Base-by-base conservation (phyloP, 1,284 basidiomycete species). In the Leccinum griseonigrum region DNA sequence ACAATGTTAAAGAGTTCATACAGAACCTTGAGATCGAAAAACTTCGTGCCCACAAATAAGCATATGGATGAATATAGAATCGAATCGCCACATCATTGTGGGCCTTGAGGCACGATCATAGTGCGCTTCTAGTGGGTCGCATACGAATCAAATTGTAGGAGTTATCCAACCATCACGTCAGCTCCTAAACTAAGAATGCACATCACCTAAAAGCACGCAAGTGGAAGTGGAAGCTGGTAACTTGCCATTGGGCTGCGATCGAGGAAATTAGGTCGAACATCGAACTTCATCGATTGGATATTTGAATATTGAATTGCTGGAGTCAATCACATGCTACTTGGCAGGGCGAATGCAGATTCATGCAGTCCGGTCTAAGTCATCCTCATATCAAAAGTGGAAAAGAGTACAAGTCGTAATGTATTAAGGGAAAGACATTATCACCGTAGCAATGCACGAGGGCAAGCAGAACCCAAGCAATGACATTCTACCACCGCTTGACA, bases 401-500 rank as follows among this genome's bases (percentile, higher is more conserved):
- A 58, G 60, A 65, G 59, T 71, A 72, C 67, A 70, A 56, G 14
- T 62, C 67, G 54, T 68, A 69, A 68, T 57, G 50, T 64, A 68
- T 67, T 69, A 70, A 48, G 36, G 40, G 52, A 56, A 70, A 58
- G 52, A 56, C 61, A 65, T 50, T 65, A 67, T 62, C 58, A 50
- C 60, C 34, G 53, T 62, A 69, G 68, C 62, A 69, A 57, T 64
- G 63, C 54, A 11, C 58, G n/a, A 56, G 22, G 29, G 43, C 40
- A 51, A 63, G 59, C n/a, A 62, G 57, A 60, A 61, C 50, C 70
- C 56, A 63, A 70, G 59, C 54, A 66, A 59, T 57, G 66, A 36
- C 63, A 68, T 63, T 72, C 73, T 74, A 73, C 60, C 71, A 61
- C 69, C 59, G 67, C 50, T 64, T 57, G 58, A 60, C 66, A 66